Conservation (phyloP, 2,329 filamentous ascomycete species). For the Claviceps sorghi region DNA sequence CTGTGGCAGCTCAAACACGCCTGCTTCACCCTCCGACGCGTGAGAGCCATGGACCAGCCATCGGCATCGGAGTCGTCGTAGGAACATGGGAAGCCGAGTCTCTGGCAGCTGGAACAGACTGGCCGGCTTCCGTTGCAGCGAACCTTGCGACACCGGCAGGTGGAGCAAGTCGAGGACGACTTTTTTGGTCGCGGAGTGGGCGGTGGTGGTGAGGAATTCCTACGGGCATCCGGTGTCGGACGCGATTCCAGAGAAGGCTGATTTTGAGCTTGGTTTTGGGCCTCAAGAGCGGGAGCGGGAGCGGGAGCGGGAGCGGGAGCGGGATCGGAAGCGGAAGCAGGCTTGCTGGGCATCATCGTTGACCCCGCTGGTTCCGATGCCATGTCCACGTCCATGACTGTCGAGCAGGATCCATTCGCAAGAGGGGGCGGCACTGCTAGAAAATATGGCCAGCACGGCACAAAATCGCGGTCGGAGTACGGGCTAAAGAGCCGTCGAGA, state of each 20-base stretch:
- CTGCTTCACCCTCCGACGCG: constrained; percentile 39
- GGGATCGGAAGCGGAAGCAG: not conserved
- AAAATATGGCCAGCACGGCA: not conserved
- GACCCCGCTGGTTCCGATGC: not conserved
- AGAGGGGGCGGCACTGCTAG: not conserved
- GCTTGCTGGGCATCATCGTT: not conserved
- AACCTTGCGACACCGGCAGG: constrained; percentile 41
- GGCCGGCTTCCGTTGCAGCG: constrained; percentile 40
- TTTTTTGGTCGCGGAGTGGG: constrained; percentile 24
- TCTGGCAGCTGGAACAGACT: constrained; percentile 43
- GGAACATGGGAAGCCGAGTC: constrained; percentile 41
- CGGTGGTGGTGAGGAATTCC: constrained; percentile 5
- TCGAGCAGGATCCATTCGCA: constrained; percentile 1
- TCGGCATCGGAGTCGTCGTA: constrained; percentile 34
- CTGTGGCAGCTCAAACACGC: constrained; percentile 44
- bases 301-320: not conserved
- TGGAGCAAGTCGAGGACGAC: constrained; percentile 35
- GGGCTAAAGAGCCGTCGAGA: not conserved
- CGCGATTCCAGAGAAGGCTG: not conserved
- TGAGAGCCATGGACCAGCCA: constrained; percentile 29
- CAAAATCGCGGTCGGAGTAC: not conserved
- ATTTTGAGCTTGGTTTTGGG: not conserved
- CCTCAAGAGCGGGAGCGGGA: not conserved
- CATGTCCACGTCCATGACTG: constrained; percentile 5
- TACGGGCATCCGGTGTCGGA: not conserved